A percentile compares a stretch with the other conserved stretches of the same genome.
Conservation (phyloP, 2,329 filamentous ascomycete species). For the Rhexocercosporidium sp. region DNA sequence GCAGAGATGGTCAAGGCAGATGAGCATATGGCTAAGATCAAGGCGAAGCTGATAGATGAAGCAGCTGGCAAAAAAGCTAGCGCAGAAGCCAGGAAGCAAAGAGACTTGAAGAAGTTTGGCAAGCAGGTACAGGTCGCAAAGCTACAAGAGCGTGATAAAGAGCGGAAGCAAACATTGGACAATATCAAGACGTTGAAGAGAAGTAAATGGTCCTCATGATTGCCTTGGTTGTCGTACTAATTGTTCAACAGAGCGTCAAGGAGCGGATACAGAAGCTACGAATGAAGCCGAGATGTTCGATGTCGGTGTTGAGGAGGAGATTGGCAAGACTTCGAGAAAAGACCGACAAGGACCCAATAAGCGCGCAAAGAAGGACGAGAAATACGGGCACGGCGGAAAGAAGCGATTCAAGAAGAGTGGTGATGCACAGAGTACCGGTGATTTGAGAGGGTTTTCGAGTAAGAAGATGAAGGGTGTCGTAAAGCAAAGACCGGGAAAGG, state of each 20-base stretch:
- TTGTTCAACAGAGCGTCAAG: slow-evolving; percentile 74
- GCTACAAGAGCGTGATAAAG: slow-evolving; percentile 90
- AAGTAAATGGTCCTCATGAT: slow-evolving; percentile 65
- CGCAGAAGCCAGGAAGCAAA: slow-evolving; percentile 86
- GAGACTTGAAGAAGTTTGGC: slow-evolving; percentile 98
- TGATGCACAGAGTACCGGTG: slow-evolving; percentile 81
- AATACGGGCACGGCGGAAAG: slow-evolving; percentile 96
- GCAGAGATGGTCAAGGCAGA: slow-evolving; percentile 99
- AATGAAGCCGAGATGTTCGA: slow-evolving; percentile 91
- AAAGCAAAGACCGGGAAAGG: slow-evolving; percentile 55
- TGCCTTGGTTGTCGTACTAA: slow-evolving; percentile 32
- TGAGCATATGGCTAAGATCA: slow-evolving; percentile 97
- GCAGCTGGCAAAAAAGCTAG: slow-evolving; percentile 91
- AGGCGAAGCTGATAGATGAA: slow-evolving; percentile 89
- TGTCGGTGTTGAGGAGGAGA: slow-evolving; percentile 73
- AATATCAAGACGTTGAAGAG: slow-evolving; percentile 95
- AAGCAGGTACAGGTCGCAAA: slow-evolving; percentile 98
- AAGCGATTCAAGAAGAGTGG: slow-evolving; percentile 91
- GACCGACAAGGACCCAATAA: slow-evolving; percentile 65
- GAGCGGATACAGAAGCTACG: slow-evolving; percentile 59
- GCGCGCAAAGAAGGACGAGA: slow-evolving; percentile 91
- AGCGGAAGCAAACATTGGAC: slow-evolving; percentile 89
- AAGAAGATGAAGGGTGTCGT: slow-evolving; percentile 81
- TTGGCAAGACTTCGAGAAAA: slow-evolving; percentile 47
- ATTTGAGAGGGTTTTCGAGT: slow-evolving; percentile 78